Conservation (phyloP, 352 stramenopile genomes). For the Phytophthora idaei region DNA sequence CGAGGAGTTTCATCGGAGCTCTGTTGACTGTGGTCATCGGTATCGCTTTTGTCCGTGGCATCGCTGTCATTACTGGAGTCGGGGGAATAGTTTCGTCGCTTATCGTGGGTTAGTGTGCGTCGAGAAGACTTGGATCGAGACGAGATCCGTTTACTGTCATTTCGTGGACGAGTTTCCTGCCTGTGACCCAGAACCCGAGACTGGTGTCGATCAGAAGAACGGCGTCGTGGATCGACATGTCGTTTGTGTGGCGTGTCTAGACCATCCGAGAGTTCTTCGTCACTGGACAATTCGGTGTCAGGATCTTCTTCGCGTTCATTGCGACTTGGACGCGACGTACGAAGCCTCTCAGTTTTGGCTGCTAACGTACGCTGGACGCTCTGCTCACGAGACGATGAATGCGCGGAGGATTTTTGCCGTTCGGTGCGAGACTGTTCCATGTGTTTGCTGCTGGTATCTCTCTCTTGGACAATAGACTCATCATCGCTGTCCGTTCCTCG, state of each 20-base stretch:
- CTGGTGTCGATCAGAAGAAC: neutral
- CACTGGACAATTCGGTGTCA: constrained; percentile 5
- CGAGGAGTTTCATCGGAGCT: neutral
- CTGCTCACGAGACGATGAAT: neutral
- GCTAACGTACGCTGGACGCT: neutral
- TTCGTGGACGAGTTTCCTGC: neutral
- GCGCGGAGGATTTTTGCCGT: neutral
- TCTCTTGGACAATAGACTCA: neutral
- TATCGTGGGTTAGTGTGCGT: neutral
- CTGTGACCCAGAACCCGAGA: neutral
- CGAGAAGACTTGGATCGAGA: neutral
- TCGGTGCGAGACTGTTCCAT: neutral
- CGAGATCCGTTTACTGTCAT: neutral
- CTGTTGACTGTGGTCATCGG: constrained; percentile 1
- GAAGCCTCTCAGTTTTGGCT: neutral
- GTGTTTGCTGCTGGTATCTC: neutral
- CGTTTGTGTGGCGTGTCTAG: constrained; percentile 15
- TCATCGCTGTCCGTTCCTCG: neutral
- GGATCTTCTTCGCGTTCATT: constrained; percentile 9
- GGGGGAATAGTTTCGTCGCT: neutral
- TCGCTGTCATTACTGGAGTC: constrained; percentile 11
- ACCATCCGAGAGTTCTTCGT: constrained; percentile 21
- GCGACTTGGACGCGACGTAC: constrained; percentile 6
- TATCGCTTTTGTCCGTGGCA: neutral
- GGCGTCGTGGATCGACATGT: neutral